These are phyloP conservation scores for Albizia julibrissin DNA, from an alignment of 306 rosid species.

Conservation along the genomic window DNA sequence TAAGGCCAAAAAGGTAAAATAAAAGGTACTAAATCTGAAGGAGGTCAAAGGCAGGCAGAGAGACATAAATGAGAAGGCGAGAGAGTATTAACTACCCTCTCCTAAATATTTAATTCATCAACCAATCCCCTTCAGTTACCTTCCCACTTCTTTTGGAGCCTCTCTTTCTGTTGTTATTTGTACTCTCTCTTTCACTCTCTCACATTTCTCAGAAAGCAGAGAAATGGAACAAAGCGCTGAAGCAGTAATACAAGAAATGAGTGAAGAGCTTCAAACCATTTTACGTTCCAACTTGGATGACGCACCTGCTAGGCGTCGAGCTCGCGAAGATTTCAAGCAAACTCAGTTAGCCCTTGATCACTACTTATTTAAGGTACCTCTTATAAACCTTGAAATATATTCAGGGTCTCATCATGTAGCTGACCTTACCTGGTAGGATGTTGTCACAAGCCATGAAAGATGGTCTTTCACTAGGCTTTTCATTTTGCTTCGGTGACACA, in stretches of 20 bases:
- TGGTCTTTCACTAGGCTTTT: background rate
- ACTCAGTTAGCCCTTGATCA: slow-evolving; percentile 51
- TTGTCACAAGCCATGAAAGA: background rate
- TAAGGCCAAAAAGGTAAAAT: background rate
- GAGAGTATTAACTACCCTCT: slow-evolving; percentile 26
- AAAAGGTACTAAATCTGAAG: background rate
- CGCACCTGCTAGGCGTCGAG: slow-evolving; percentile 47
- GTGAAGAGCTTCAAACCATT: slow-evolving; percentile 36
- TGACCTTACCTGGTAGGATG: background rate
- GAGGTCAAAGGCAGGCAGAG: background rate
- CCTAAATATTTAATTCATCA: slow-evolving; percentile 33
- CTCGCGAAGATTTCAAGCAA: slow-evolving; percentile 49
- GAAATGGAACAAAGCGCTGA: slow-evolving; percentile 23
- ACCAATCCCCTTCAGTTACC: slow-evolving; percentile 36
- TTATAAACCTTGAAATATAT: background rate
- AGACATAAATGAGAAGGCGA: slow-evolving; percentile 39
- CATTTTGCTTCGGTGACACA: background rate
- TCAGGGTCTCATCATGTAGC: background rate
- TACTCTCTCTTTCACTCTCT: background rate
- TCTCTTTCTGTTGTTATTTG: background rate
- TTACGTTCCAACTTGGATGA: slow-evolving; percentile 45
- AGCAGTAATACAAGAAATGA: slow-evolving; percentile 30
- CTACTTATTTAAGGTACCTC: slow-evolving; percentile 42
- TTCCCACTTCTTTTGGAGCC: slow-evolving; percentile 3
- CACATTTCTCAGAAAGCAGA: background rate